Conservation (phyloP, 2,329 filamentous ascomycete species). For the Phoma sp. region DNA sequence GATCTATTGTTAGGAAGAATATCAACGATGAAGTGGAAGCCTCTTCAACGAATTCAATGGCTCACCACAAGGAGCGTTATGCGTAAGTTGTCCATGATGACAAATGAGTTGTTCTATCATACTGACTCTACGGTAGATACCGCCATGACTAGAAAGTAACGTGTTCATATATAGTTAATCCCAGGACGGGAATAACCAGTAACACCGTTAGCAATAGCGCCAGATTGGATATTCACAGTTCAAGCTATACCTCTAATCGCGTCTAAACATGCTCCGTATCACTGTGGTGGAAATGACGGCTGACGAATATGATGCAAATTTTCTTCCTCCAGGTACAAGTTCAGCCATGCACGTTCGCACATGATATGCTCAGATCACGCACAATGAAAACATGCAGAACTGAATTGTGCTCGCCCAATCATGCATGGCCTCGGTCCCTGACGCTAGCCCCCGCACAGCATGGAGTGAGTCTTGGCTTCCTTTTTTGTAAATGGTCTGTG, state of each 20-base stretch:
- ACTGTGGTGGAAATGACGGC: background rate
- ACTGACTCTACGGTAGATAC: background rate
- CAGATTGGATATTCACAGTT: background rate
- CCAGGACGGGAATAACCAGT: background rate
- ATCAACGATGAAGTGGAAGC: constrained; percentile 11
- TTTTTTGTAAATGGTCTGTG: background rate
- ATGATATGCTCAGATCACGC: constrained; percentile 1
- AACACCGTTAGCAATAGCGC: no score
- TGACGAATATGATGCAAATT: background rate
- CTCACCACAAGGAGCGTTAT: constrained; percentile 11
- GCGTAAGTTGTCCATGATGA: background rate
- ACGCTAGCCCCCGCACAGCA: constrained; percentile 3
- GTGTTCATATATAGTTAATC: background rate
- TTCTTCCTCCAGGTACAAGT: background rate
- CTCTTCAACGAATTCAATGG: background rate
- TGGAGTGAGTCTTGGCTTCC: constrained; percentile 16
- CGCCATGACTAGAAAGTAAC: background rate
- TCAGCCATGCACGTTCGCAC: background rate
- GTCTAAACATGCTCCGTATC: background rate
- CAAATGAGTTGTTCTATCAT: background rate
- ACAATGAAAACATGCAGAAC: background rate
- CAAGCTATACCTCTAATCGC: background rate
- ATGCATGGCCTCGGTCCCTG: background rate
- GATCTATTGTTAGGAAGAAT: constrained; percentile 20
- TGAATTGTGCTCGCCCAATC: background rate